Conservation (phyloP, 2,329 filamentous ascomycete species). For the Fusarium ambrosium region DNA sequence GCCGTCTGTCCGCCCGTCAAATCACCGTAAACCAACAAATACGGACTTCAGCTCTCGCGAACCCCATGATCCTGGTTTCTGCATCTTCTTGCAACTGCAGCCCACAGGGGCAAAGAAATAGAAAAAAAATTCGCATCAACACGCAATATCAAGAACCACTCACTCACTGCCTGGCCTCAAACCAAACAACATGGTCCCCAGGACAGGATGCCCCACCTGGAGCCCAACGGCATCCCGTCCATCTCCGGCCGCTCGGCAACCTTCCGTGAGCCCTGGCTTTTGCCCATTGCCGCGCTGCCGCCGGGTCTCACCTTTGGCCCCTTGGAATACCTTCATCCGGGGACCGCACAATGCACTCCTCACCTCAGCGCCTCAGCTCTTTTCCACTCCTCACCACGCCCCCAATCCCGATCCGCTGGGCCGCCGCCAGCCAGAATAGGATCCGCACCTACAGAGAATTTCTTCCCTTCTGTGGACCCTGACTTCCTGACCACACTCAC, state of each 20-base stretch:
- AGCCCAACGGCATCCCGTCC: constrained; percentile 39
- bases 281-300: constrained; percentile 23
- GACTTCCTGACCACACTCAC: constrained; percentile 17
- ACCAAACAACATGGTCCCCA: constrained; percentile 10
- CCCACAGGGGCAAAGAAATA: constrained; percentile 1
- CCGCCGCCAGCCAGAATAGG: constrained; percentile 38
- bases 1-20: constrained; percentile 15
- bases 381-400: constrained; percentile 18
- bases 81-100: constrained; percentile 9
- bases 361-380: constrained; percentile 16
- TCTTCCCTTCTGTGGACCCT: constrained; percentile 18
- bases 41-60: constrained; percentile 13
- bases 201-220: constrained; percentile 16
- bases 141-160: constrained; percentile 9
- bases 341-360: constrained; percentile 7
- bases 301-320: constrained; percentile 25
- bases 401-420: constrained; percentile 45
- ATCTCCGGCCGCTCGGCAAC: constrained; percentile 47
- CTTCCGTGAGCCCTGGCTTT: constrained; percentile 35
- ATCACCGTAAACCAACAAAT: constrained; percentile 28
- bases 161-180: constrained; percentile 9
- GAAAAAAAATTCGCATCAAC: constrained; percentile 8
- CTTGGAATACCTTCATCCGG: constrained; percentile 19
- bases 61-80: constrained; percentile 19
- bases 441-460: constrained; percentile 28